phyloP scores from a whole-genome alignment of 2,329 filamentous ascomycete species.

The Aaosphaeria pasadenensis region DNA sequence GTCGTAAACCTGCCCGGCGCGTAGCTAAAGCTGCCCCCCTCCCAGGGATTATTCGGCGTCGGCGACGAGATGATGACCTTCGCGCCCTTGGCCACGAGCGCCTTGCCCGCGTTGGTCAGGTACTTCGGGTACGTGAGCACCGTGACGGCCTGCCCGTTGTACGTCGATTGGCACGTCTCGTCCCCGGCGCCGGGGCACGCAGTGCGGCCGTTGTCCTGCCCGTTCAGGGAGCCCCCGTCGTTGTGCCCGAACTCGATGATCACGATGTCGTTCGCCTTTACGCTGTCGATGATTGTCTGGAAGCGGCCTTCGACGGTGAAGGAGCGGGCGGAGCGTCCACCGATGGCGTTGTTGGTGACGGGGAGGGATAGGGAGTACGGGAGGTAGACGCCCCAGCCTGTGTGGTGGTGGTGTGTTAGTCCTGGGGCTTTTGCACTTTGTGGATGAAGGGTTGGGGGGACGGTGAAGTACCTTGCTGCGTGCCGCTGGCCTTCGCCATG shows the following conservation, averaged over 20 bases:
- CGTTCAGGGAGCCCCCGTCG: conserved; percentile 58
- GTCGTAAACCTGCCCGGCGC: conserved; percentile 53
- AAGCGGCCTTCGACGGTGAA: conserved; percentile 67
- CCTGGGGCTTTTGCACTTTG: background rate
- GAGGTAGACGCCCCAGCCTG: conserved; percentile 64
- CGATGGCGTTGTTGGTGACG: conserved; percentile 64
- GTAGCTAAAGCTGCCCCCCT: conserved; percentile 52
- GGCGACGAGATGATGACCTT: conserved; percentile 58
- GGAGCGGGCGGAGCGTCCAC: conserved; percentile 63
- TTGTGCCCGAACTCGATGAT: conserved; percentile 74
- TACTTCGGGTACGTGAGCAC: conserved; percentile 63
- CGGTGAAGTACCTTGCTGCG: conserved; percentile 35
- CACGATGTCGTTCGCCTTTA: conserved; percentile 61
- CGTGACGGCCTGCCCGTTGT: conserved; percentile 51
- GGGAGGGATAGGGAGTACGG: conserved; percentile 49
- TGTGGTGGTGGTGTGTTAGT: background rate
- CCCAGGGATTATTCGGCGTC: conserved; percentile 64
- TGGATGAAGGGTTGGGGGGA: background rate
- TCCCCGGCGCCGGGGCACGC: conserved; percentile 56
- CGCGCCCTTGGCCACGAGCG: conserved; percentile 55
- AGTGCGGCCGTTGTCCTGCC: conserved; percentile 58
- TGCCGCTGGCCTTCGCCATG: conserved; percentile 51
- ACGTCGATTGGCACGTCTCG: conserved; percentile 54
- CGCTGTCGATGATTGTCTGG: conserved; percentile 50
- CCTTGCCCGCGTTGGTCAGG: conserved; percentile 54